These are phyloP conservation scores for Solanum hybrid DNA, from an alignment of 305 asterid genomes.

Conservation along the genomic window DNA sequence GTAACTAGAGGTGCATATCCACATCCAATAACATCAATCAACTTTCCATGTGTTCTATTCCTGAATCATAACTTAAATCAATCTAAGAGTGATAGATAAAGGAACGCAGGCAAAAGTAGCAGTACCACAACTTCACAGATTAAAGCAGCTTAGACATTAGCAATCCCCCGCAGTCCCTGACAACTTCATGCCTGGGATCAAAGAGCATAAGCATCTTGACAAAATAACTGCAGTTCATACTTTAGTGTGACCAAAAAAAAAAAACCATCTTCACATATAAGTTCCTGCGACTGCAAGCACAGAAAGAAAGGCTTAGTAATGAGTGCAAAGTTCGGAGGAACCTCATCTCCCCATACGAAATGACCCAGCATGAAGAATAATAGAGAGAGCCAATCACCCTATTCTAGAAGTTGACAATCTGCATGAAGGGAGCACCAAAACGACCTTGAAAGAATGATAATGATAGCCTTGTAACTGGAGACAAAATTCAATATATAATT, in stretches of 20 bases:
- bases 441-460: neutral
- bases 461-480: neutral
- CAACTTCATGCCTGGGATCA: neutral
- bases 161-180: neutral
- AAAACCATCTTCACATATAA: neutral
- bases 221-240: neutral
- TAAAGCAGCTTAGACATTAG: neutral
- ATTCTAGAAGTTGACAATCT: neutral
- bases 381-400: neutral
- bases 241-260: neutral
- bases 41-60: neutral
- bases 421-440: neutral
- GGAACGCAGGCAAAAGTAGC: neutral
- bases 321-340: neutral
- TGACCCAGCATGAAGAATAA: neutral
- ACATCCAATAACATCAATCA: neutral
- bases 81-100: neutral
- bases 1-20: neutral
- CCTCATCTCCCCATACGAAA: neutral
- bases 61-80: neutral
- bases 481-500: neutral
- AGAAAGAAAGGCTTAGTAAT: neutral
- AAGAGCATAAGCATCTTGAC: neutral
- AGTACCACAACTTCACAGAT: neutral
- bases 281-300: neutral